Conservation (phyloP, 768 basidiomycete species). For the Grammothele lineata region DNA sequence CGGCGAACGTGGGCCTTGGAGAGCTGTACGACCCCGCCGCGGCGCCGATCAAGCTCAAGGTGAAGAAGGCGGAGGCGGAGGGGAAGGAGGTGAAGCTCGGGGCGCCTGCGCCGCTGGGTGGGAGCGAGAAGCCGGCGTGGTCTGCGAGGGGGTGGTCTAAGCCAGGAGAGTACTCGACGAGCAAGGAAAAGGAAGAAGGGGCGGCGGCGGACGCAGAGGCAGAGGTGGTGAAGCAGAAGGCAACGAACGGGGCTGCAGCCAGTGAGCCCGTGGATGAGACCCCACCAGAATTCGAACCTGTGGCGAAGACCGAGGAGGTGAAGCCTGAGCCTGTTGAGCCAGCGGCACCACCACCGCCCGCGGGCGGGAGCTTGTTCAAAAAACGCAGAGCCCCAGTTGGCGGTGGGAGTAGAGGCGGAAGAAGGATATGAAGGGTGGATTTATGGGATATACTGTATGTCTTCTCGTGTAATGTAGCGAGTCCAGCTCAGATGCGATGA, state of each 20-base stretch:
- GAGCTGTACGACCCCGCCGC: constrained; percentile 80
- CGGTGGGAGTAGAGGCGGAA: constrained; percentile 18
- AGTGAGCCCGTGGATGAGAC: background rate
- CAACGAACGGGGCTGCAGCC: background rate
- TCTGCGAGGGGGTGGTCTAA: constrained; percentile 25
- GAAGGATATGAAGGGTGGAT: constrained; percentile 15
- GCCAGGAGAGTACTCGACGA: constrained; percentile 16
- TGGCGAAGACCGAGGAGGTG: constrained; percentile 12
- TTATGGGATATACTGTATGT: too few species aligned
- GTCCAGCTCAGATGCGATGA: too few species aligned
- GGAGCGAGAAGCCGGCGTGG: constrained; percentile 21
- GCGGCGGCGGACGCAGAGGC: background rate
- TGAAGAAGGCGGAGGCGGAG: constrained; percentile 45
- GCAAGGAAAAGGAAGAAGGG: background rate
- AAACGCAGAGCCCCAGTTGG: constrained; percentile 24
- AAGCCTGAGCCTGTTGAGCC: constrained; percentile 9
- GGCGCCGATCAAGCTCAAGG: constrained; percentile 60
- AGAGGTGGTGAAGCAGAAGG: background rate
- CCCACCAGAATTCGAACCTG: background rate
- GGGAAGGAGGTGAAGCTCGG: background rate
- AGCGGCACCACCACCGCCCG: constrained; percentile 1
- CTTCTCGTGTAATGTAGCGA: too few species aligned
- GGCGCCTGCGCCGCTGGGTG: background rate
- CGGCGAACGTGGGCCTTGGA: constrained; percentile 54
- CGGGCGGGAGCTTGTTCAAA: constrained; percentile 21